Evolutionary conservation across 164 flowering plant species (phyloP).

Genomic region (Sextonia rubra): DNA sequence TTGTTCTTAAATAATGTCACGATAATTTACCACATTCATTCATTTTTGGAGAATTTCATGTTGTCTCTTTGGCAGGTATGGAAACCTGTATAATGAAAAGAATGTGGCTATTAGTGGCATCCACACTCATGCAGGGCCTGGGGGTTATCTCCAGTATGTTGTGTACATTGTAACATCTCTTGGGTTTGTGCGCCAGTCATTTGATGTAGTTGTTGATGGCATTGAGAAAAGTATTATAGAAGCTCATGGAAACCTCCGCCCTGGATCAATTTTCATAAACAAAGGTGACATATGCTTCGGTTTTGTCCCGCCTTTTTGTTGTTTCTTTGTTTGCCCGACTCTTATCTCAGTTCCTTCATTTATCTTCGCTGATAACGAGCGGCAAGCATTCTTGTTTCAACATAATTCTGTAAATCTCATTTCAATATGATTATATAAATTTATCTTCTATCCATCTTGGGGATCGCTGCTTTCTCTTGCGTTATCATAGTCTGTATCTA

Average conservation of each 20-base stretch:
- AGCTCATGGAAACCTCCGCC: constrained; percentile 89
- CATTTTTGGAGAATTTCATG: neutral
- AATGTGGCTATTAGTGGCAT: constrained; percentile 98
- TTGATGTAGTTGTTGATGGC: constrained; percentile 95
- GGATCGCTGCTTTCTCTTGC: neutral
- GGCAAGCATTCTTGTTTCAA: too few relatives aligned
- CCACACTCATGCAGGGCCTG: constrained; percentile 99
- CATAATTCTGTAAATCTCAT: too few relatives aligned
- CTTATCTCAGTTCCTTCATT: too few relatives aligned
- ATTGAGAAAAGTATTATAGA: constrained; percentile 83
- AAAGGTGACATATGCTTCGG: constrained; percentile 46
- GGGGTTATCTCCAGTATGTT: constrained; percentile 95
- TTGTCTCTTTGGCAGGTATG: constrained; percentile 53
- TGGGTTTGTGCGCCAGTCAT: constrained; percentile 97
- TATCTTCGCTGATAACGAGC: too few relatives aligned
- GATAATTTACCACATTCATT: neutral
- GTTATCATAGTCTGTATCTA: neutral
- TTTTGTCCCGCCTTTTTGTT: neutral
- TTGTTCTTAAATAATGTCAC: neutral
- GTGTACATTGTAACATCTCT: constrained; percentile 90
- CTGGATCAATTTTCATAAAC: constrained; percentile 87
- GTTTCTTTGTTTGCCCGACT: neutral
- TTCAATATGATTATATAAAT: too few relatives aligned
- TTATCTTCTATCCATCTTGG: neutral
- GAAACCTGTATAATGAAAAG: constrained; percentile 70